These are phyloP conservation scores for Kandelia obovata DNA, from an alignment of 345 rosid genomes.

Conservation along the genomic window DNA sequence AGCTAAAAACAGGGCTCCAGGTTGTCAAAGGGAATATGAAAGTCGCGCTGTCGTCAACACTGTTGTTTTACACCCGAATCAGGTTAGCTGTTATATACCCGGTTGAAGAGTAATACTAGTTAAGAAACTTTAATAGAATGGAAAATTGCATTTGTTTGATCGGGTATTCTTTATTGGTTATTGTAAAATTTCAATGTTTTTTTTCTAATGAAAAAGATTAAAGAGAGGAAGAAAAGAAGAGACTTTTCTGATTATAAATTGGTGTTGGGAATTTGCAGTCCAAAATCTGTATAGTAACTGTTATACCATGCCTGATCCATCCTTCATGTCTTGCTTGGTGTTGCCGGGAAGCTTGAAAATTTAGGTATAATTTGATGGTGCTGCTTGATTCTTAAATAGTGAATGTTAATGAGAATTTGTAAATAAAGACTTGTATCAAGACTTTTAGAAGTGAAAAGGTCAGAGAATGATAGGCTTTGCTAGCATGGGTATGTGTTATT, in stretches of 20 bases:
- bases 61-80: slow-evolving; percentile 92
- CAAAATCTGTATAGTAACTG: too few species aligned
- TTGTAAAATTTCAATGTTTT: too few species aligned
- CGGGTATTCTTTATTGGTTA: too few species aligned
- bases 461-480: not conserved
- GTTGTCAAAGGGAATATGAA: slow-evolving; percentile 95
- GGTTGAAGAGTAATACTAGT: not conserved
- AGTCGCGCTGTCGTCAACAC: slow-evolving; percentile 92
- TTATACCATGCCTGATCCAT: too few species aligned
- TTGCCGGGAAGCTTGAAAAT: not conserved
- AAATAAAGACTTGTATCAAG: not conserved
- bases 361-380: not conserved
- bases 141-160: too few species aligned
- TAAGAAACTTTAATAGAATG: too few species aligned
- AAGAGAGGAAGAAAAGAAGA: too few species aligned
- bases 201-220: too few species aligned
- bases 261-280: too few species aligned
- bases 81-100: slow-evolving; percentile 40
- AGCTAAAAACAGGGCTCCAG: slow-evolving; percentile 71
- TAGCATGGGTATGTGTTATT: not conserved
- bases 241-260: too few species aligned
- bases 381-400: not conserved
- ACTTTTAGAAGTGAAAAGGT: not conserved
- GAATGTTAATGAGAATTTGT: not conserved
- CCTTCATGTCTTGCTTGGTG: not conserved